Evolutionary conservation across 176 grass and related monocot genomes (phyloP).

Genomic region (Alloteropsis semialata): DNA sequence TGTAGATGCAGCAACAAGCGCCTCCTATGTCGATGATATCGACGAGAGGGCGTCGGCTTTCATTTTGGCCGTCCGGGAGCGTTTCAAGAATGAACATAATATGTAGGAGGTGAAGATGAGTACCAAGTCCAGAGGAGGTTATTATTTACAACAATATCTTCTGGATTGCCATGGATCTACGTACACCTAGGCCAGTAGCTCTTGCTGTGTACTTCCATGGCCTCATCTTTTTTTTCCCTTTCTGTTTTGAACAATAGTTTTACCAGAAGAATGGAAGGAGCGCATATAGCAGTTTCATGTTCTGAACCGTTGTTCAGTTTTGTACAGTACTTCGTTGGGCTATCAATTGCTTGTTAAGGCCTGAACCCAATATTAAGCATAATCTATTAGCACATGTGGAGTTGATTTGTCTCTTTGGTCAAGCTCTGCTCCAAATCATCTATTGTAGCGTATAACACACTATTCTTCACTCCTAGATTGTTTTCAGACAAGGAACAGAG

Average conservation of each 20-base stretch:
- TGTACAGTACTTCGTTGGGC: background rate
- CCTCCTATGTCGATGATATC: background rate
- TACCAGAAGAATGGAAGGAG: background rate
- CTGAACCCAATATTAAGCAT: background rate
- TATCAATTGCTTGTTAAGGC: background rate
- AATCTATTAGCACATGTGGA: background rate
- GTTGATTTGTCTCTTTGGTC: background rate
- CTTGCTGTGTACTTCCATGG: slow-evolving; percentile 1
- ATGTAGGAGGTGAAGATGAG: background rate
- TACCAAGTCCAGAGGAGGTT: slow-evolving; percentile 18
- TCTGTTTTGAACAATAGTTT: slow-evolving; percentile 1
- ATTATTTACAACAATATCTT: slow-evolving; percentile 38
- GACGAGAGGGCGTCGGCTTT: slow-evolving; percentile 54
- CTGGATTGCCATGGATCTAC: slow-evolving; percentile 10
- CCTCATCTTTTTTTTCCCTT: background rate
- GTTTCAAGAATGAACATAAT: slow-evolving; percentile 44
- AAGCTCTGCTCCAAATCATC: background rate
- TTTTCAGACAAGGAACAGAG: background rate
- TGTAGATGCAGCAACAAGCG: background rate
- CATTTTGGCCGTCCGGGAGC: slow-evolving; percentile 45
- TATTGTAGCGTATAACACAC: background rate
- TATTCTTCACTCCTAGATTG: background rate
- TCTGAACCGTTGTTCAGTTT: background rate
- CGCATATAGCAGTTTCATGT: background rate
- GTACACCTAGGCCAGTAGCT: background rate